Base-by-base conservation (phyloP, 805 yeast species). In the Yarrowia phangngaensis region DNA sequence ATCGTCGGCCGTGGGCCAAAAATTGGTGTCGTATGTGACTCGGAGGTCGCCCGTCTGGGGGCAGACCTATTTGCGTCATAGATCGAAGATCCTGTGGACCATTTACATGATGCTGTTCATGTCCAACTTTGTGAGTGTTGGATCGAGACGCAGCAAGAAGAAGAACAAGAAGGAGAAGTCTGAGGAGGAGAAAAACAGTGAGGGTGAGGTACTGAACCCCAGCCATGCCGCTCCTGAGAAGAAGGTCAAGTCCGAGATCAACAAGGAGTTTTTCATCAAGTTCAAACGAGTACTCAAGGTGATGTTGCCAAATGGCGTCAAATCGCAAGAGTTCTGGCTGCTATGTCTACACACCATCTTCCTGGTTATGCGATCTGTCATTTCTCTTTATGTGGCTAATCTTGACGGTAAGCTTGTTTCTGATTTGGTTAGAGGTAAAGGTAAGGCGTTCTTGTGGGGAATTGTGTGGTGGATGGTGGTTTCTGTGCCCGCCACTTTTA, bases 351-450 rank as follows among this genome's bases (percentile, higher is more conserved):
- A 86, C 63, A 65, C 86, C 5, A 60, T 70, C 0, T 68, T 86
- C 19, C 69, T 89, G 34, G 72, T 84, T 3, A 55, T 74, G 4
- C 73, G 95, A 55, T 90, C 95, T 0, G 63, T 80, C 17, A 66
- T 89, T 20, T 82, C 95, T 2, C 71, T 89, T 36, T 80, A 80
- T 58, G 89, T 88, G 12, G 96, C 97, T 5, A 76, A 82, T 9
- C 70, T 89, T 51, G 97, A 89, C 64, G 97, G 97, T 55, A 70
- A 72, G 59, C 69, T 89, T 48, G 95, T 89, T 4, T 85, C 95
- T 0, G 78, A 85, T 1, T 72, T 89, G 56, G 84, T 89, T 20
- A 74, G 82, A 30, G 85, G 82, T 54, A 73, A 74, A 43, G 82
- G 87, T 53, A 70, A 72, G 36, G 71, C 70, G 34, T 88, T 89